These are phyloP conservation scores for Diplocarpon mali DNA, from an alignment of 2,329 filamentous ascomycete species.

Conservation along the genomic window DNA sequence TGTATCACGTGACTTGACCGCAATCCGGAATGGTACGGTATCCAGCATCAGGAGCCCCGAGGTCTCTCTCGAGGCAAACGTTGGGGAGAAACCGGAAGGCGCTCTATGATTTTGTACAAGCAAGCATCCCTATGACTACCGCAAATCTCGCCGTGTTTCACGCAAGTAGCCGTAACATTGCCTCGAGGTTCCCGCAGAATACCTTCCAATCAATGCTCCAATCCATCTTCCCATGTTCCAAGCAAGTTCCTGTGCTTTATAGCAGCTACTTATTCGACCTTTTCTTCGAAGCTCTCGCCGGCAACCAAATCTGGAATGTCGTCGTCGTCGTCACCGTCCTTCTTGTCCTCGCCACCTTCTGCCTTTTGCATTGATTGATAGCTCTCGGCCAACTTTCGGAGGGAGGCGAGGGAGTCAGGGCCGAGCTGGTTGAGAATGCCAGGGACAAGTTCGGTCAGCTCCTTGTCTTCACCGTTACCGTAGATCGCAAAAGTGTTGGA, in stretches of 20 bases:
- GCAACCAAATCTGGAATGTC: conserved; percentile 96
- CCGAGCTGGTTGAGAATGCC: conserved; percentile 99
- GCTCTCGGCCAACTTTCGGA: conserved; percentile 97
- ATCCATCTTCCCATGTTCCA: conserved; percentile 7
- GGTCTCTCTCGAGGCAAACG: not conserved
- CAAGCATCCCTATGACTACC: conserved; percentile 25
- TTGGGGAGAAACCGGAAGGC: conserved; percentile 12
- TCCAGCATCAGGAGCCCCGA: not conserved
- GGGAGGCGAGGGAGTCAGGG: conserved; percentile 91
- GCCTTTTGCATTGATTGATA: conserved; percentile 99
- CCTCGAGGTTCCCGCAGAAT: conserved; percentile 10
- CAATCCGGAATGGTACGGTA: not conserved
- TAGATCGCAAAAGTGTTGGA: conserved; percentile 99
- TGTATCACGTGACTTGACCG: not conserved
- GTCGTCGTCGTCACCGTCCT: conserved; percentile 66
- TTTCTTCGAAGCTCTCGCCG: conserved; percentile 96
- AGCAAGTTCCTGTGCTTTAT: not conserved
- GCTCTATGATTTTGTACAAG: conserved; percentile 27
- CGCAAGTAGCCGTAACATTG: conserved; percentile 15
- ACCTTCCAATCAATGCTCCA: conserved; percentile 15
- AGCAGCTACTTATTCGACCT: conserved; percentile 38
- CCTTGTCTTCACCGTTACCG: conserved; percentile 97
- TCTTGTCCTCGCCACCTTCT: conserved; percentile 64
- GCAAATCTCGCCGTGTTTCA: conserved; percentile 18
- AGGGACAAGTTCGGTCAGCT: conserved; percentile 97